Percentiles rank a stretch among this genome's conserved stretches.
Evolutionary conservation across 78 protist genomes (phyloP).

Genomic region (Bodo saltans): DNA sequence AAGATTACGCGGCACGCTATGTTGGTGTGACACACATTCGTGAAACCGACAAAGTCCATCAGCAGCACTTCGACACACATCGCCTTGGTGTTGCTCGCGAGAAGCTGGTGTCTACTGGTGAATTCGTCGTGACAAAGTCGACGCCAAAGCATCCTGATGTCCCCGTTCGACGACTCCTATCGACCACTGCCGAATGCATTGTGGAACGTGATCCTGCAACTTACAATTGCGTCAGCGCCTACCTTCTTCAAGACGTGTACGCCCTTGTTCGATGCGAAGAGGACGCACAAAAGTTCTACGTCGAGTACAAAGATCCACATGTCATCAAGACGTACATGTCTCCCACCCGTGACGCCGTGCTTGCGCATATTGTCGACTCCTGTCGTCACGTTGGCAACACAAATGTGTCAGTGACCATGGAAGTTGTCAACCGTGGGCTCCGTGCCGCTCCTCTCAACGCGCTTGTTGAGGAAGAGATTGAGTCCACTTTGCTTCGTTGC

Average conservation of each 20-base stretch:
- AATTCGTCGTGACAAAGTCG: constrained; percentile 21
- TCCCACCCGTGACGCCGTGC: constrained; percentile 40
- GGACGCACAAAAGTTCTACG: constrained; percentile 37
- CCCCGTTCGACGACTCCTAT: constrained; percentile 14
- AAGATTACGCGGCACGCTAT: neutral
- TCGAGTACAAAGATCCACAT: constrained; percentile 33
- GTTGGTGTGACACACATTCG: constrained; percentile 13
- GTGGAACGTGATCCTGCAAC: constrained; percentile 59
- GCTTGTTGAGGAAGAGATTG: constrained; percentile 20
- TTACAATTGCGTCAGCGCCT: constrained; percentile 32
- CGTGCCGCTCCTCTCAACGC: constrained; percentile 10
- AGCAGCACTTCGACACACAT: constrained; percentile 5
- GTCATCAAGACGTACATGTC: constrained; percentile 8
- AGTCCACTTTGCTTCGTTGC: constrained; percentile 1
- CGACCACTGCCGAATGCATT: constrained; percentile 27
- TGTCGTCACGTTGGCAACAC: constrained; percentile 39
- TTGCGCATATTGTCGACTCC: constrained; percentile 39
- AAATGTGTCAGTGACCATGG: neutral
- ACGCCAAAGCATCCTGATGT: constrained; percentile 3
- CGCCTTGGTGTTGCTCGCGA: neutral
- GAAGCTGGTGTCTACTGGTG: constrained; percentile 8
- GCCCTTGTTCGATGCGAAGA: constrained; percentile 32
- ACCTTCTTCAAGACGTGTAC: neutral
- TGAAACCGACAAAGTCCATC: neutral
- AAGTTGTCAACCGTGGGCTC: constrained; percentile 7